Percentiles rank a stretch among this genome's conserved stretches.
Conservation (phyloP, 495 filamentous ascomycete species). For the Oleoguttula mirabilis region DNA sequence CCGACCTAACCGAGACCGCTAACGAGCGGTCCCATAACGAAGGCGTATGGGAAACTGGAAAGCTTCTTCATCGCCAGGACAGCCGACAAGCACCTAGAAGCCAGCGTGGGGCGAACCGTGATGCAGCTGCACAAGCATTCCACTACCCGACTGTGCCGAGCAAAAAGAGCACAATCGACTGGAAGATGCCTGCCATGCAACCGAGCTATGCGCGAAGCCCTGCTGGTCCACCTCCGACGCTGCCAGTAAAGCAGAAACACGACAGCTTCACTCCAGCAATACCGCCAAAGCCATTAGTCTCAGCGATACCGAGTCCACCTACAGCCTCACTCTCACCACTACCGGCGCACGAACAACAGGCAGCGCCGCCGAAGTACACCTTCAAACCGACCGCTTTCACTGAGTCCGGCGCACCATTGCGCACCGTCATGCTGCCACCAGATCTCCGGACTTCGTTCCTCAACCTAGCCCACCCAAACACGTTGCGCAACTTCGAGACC, state of each 20-base stretch:
- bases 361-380: conserved; percentile 34
- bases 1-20: conserved; percentile 5
- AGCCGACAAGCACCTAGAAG: too few relatives aligned
- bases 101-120: neutral
- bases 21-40: neutral
- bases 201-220: too few relatives aligned
- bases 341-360: too few relatives aligned
- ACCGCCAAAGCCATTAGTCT: conserved; percentile 22
- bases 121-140: conserved; percentile 8
- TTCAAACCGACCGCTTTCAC: conserved; percentile 80
- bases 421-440: conserved; percentile 75
- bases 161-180: conserved; percentile 10
- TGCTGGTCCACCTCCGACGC: too few relatives aligned
- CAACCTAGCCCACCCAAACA: conserved; percentile 58
- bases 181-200: conserved; percentile 7
- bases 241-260: conserved; percentile 30
- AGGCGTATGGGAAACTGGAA: conserved; percentile 12
- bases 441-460: conserved; percentile 63
- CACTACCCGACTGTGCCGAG: conserved; percentile 19
- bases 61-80: neutral
- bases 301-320: conserved; percentile 19
- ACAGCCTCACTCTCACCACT: conserved; percentile 26
- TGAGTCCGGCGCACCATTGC: conserved; percentile 74
- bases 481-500: conserved; percentile 71
- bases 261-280: conserved; percentile 36